Evolutionary conservation across 2,329 filamentous ascomycete species (phyloP).

Genomic region (Fusarium anthophilum): DNA sequence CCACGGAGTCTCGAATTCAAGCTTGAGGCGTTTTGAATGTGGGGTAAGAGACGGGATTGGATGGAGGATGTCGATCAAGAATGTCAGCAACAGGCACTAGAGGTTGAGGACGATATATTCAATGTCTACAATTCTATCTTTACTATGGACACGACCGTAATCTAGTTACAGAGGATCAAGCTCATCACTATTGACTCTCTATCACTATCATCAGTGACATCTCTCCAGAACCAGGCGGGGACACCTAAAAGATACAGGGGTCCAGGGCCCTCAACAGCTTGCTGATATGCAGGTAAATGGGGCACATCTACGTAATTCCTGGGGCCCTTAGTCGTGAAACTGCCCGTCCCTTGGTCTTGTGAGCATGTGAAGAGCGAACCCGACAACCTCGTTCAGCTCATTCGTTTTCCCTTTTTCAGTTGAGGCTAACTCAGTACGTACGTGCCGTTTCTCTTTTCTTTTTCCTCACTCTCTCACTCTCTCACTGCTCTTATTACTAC

Average conservation of each 20-base stretch:
- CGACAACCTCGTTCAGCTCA: not conserved
- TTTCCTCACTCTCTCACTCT: not conserved
- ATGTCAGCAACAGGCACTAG: not conserved
- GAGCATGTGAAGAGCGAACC: slow-evolving; percentile 35
- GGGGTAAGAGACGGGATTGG: slow-evolving; percentile 19
- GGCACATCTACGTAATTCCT: slow-evolving; percentile 32
- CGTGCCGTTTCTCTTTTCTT: slow-evolving; percentile 4
- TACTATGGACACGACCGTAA: rapidly evolving
- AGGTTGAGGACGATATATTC: not conserved
- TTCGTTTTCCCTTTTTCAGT: not conserved
- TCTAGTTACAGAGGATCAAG: not conserved
- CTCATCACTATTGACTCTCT: not conserved
- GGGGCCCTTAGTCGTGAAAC: slow-evolving; percentile 20
- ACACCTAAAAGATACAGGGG: slow-evolving; percentile 13
- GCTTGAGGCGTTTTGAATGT: slow-evolving; percentile 21
- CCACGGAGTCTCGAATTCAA: slow-evolving; percentile 26
- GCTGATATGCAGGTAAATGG: slow-evolving; percentile 24
- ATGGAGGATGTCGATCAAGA: slow-evolving; percentile 1
- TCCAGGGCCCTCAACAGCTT: slow-evolving; percentile 13
- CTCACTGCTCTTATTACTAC: not conserved
- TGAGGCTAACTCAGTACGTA: not conserved
- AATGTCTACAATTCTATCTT: not conserved
- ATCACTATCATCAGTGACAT: not conserved
- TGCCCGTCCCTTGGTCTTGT: slow-evolving; percentile 26
- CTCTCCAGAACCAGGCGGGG: slow-evolving; percentile 5